Evolutionary conservation across 2,329 filamentous ascomycete genomes (phyloP).

Genomic region (Falciphora oryzae): DNA sequence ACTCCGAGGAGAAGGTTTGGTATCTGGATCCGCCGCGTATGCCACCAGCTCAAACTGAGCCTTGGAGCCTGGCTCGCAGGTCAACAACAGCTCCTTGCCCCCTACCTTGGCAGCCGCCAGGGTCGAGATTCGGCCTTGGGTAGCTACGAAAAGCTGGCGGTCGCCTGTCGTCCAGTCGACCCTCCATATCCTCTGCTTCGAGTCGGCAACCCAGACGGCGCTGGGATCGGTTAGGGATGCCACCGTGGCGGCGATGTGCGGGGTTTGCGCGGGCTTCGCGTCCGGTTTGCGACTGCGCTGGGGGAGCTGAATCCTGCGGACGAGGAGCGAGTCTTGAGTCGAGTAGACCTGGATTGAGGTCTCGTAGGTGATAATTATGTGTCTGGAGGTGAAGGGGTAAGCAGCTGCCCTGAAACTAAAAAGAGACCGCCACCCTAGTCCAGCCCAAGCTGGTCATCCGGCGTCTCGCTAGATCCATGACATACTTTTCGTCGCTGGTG

Average conservation of each 20-base stretch:
- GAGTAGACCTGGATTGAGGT: slow-evolving; percentile 77
- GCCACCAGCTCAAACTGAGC: slow-evolving; percentile 37
- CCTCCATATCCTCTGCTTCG: slow-evolving; percentile 50
- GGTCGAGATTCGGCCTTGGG: neutral
- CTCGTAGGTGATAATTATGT: slow-evolving; percentile 69
- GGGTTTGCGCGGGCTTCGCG: slow-evolving; percentile 22
- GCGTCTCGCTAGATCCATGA: slow-evolving; percentile 10
- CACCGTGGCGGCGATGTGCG: slow-evolving; percentile 30
- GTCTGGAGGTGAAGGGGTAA: slow-evolving; percentile 30
- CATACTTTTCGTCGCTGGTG: slow-evolving; percentile 55
- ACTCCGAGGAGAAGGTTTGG: slow-evolving; percentile 10
- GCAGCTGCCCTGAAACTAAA: slow-evolving; percentile 14
- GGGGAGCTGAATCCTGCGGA: slow-evolving; percentile 60
- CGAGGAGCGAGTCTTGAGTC: slow-evolving; percentile 71
- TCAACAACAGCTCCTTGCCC: slow-evolving; percentile 39
- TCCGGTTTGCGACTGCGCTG: slow-evolving; percentile 16
- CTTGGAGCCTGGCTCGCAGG: slow-evolving; percentile 35
- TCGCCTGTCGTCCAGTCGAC: slow-evolving; percentile 51
- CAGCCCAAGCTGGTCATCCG: neutral
- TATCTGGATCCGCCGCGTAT: slow-evolving; percentile 31
- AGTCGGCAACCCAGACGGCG: slow-evolving; percentile 54
- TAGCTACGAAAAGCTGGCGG: neutral
- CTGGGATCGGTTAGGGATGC: slow-evolving; percentile 38
- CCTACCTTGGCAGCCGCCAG: neutral
- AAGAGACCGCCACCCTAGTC: neutral